Percentiles rank a stretch among this genome's conserved stretches.
Conservation (phyloP, 2,329 filamentous ascomycete genomes). For the Eutypa lata region DNA sequence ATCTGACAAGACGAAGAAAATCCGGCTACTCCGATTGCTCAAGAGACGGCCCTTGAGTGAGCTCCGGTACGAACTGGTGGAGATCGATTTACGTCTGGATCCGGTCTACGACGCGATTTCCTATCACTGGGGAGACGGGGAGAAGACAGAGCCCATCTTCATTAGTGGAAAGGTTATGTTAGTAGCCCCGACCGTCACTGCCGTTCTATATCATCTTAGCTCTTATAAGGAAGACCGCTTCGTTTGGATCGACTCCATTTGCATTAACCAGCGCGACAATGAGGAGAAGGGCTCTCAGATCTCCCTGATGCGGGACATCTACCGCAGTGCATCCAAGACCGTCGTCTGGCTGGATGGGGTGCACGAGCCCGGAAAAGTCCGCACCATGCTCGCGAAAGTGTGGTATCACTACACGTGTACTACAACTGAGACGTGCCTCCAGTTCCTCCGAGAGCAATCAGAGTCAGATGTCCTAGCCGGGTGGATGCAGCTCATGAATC, state of each 20-base stretch:
- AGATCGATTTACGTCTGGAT: neutral
- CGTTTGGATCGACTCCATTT: constrained; percentile 10
- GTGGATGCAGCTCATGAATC: neutral
- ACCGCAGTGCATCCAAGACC: constrained; percentile 2
- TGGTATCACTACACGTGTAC: neutral
- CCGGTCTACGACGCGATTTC: neutral
- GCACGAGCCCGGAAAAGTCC: neutral
- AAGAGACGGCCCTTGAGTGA: neutral
- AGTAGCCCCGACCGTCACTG: constrained; percentile 3
- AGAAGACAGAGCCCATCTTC: constrained; percentile 1
- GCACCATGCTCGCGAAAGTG: neutral
- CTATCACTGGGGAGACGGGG: neutral
- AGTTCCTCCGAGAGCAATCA: neutral
- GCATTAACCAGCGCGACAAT: constrained; percentile 10
- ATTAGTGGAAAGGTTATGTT: constrained; percentile 1
- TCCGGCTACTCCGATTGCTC: neutral
- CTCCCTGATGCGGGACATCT: constrained; percentile 10
- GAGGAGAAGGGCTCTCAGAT: constrained; percentile 7
- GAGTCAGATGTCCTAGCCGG: neutral
- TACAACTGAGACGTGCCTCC: neutral
- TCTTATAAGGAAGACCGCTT: neutral
- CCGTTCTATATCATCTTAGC: constrained; percentile 1
- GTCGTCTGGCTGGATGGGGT: neutral
- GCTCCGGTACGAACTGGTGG: neutral
- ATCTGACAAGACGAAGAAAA: neutral